Base-by-base conservation (phyloP, 208 protist genomes). In the Phytomonas francai region DNA sequence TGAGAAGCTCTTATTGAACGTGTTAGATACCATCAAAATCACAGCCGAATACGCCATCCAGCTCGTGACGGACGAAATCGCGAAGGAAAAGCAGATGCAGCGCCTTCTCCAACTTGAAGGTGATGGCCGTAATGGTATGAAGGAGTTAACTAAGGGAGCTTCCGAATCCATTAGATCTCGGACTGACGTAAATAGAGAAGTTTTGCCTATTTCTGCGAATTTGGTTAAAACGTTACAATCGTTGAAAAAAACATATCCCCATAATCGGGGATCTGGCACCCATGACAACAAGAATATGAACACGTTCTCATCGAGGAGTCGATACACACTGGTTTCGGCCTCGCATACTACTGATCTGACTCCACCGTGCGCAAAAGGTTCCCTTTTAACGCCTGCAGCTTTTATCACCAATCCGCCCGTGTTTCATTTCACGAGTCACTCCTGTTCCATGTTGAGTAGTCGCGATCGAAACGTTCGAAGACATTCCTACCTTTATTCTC, bases 1-100 rank as follows among this genome's bases (percentile, higher is more conserved):
- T 5, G 85, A 92, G 62, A 61, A 69, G n/a, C 45, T 92, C 45
- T 67, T 93, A 54, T 77, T 89, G 49, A 30, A 68, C 22, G 68
- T 95, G 45, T 74, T 92, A 56, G 77, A 81, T 25, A 67, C 79
- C 4, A 75, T 92, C 57, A 78, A 85, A 34, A 64, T 74, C 27
- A 81, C 78, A 9, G 87, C 87, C 1, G 90, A 95, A 70, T 89
- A 93, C 69, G 90, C 85, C 22, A 93, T 95, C 81, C 90, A 93
- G 64, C 76, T 95, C 27, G 90, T 93, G n/a, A 87, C 90, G 0
- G 90, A 95, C 71, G 87, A 93, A 60, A 84, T 89, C 33, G 90
- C 90, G 0, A 95, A 95, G 69, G 87, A 93, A 64, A 89, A 87
- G 67, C 90, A 95, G 66, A 95, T 95, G 85, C 90, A 95, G 66